phyloP scores from a whole-genome alignment of 306 rosid species.

The Quercus dentata region DNA sequence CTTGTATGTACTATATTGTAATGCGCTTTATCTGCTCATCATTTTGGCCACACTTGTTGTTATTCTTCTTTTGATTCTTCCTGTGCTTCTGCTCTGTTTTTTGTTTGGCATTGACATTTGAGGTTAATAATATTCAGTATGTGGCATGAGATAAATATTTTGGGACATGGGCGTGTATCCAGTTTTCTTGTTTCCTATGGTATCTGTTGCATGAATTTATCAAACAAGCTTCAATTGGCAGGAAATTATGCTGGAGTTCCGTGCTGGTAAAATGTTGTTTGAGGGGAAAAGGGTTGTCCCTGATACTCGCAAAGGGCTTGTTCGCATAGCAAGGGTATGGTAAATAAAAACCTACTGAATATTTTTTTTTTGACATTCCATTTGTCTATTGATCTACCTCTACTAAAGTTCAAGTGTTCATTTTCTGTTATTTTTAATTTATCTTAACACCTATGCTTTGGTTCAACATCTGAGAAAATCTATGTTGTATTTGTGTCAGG shows the following conservation, averaged over 20 bases:
- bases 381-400: not conserved
- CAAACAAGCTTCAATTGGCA: slow-evolving; percentile 30
- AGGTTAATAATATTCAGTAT: slow-evolving; percentile 7
- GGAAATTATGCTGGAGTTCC: slow-evolving; percentile 84
- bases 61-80: not conserved
- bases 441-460: not conserved
- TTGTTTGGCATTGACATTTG: slow-evolving; percentile 1
- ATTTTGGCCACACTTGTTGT: not conserved
- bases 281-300: slow-evolving; percentile 76
- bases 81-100: not conserved
- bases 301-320: slow-evolving; percentile 78
- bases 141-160: not conserved
- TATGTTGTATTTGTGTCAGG: slow-evolving; percentile 46
- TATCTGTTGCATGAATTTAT: not conserved
- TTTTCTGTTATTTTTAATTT: slow-evolving; percentile 3
- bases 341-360: not conserved
- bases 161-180: not conserved
- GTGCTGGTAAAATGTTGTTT: slow-evolving; percentile 87
- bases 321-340: slow-evolving; percentile 84
- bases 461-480: not conserved
- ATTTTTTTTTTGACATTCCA: not conserved
- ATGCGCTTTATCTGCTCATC: not conserved
- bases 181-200: not conserved
- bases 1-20: not conserved
- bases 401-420: not conserved